phyloP scores from a whole-genome alignment of 2,329 filamentous ascomycete genomes.

The Xylaria sp. region DNA sequence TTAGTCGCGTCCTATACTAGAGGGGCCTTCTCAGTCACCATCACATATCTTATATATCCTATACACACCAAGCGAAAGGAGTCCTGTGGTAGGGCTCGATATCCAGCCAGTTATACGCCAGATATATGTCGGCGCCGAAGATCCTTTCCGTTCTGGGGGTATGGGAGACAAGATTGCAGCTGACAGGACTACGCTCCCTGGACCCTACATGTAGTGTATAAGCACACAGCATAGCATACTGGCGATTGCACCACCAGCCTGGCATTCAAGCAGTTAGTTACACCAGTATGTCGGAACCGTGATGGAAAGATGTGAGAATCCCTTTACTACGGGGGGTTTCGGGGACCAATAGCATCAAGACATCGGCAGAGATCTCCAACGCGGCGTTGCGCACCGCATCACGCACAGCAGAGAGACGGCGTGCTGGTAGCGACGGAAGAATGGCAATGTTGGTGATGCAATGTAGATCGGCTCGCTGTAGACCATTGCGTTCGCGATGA shows the following conservation, averaged over 20 bases:
- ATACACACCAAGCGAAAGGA: constrained; percentile 18
- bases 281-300: constrained; percentile 26
- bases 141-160: constrained; percentile 32
- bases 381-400: constrained; percentile 25
- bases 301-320: constrained; percentile 12
- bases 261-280: constrained; percentile 21
- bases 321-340: background rate
- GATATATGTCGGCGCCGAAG: constrained; percentile 22
- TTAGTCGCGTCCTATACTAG: constrained; percentile 29
- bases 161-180: constrained; percentile 36
- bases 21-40: constrained; percentile 5
- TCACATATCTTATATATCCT: background rate
- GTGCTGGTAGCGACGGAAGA: constrained; percentile 25
- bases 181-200: constrained; percentile 25
- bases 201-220: constrained; percentile 13
- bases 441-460: constrained; percentile 33
- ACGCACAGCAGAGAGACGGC: constrained; percentile 26
- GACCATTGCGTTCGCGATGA: constrained; percentile 17
- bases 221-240: constrained; percentile 14
- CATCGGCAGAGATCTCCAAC: constrained; percentile 14
- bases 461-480: constrained; percentile 28
- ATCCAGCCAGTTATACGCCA: constrained; percentile 33
- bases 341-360: constrained; percentile 19
- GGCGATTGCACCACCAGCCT: constrained; percentile 27
- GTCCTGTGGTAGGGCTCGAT: constrained; percentile 29